Conservation (phyloP, 257 asterid species). For the Rhazya stricta region DNA sequence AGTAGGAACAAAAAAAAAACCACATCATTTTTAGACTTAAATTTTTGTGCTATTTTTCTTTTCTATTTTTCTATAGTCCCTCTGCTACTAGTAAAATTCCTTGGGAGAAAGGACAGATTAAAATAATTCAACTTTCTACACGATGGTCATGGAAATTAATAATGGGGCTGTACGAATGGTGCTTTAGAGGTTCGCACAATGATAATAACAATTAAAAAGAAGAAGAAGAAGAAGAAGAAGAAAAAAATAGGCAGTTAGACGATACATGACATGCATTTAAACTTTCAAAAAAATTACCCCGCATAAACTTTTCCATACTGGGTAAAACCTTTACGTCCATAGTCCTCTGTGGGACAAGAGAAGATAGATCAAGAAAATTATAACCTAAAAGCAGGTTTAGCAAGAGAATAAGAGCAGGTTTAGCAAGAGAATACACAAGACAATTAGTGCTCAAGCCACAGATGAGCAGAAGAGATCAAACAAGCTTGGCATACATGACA, state of each 20-base stretch:
- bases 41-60: background rate
- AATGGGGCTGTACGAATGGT: background rate
- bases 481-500: background rate
- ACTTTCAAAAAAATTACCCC: background rate
- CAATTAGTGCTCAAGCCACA: background rate
- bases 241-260: background rate
- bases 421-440: background rate
- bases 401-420: background rate
- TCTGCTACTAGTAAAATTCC: background rate
- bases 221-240: too few relatives aligned
- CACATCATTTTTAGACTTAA: background rate
- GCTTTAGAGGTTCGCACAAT: background rate
- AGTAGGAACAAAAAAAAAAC: background rate
- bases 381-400: background rate
- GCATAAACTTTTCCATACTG: background rate
- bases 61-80: background rate
- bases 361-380: background rate
- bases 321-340: background rate
- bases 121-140: background rate
- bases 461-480: background rate
- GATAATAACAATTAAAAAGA: background rate
- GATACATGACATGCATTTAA: background rate
- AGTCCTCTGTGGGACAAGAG: background rate
- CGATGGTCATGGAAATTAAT: background rate
- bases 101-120: background rate